phyloP scores from a whole-genome alignment of 306 rosid species.

The Rubus idaeus region DNA sequence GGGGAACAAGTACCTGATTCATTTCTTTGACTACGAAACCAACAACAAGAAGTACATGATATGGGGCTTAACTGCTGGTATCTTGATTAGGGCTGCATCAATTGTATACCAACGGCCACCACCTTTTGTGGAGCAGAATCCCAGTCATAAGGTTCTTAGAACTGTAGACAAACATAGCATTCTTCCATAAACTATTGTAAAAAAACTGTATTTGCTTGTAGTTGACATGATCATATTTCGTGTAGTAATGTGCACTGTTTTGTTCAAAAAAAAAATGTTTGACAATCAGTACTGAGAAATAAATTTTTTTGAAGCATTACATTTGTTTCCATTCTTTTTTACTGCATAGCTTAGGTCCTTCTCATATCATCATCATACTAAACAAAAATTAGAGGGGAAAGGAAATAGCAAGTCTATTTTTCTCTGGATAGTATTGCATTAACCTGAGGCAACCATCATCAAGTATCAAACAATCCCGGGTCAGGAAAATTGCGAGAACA shows the following conservation, averaged over 20 bases:
- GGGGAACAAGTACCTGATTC: conserved; percentile 80
- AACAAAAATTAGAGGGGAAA: not conserved
- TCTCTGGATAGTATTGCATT: not conserved
- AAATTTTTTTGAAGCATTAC: conserved; percentile 8
- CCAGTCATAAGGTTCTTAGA: conserved; percentile 64
- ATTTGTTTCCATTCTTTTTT: not conserved
- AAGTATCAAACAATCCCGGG: conserved; percentile 2
- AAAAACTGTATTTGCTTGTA: conserved; percentile 1
- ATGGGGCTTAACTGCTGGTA: conserved; percentile 97
- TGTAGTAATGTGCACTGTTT: conserved; percentile 11
- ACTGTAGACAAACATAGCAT: conserved; percentile 33
- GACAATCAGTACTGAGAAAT: conserved; percentile 19
- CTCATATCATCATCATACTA: not conserved
- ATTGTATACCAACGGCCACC: conserved; percentile 71
- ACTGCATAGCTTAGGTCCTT: not conserved
- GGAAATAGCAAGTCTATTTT: not conserved
- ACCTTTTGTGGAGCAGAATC: conserved; percentile 83
- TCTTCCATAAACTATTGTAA: conserved; percentile 35
- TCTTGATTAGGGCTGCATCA: conserved; percentile 91
- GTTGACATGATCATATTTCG: conserved; percentile 10
- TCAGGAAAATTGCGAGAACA: conserved; percentile 10
- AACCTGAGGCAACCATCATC: not conserved
- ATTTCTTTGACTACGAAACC: conserved; percentile 67
- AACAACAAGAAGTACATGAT: conserved; percentile 58
- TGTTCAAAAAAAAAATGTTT: conserved; percentile 10